Percentiles rank a stretch among this genome's conserved stretches.
Evolutionary conservation across 2,329 filamentous ascomycete species (phyloP).

Genomic region (Neofusicoccum sp.): DNA sequence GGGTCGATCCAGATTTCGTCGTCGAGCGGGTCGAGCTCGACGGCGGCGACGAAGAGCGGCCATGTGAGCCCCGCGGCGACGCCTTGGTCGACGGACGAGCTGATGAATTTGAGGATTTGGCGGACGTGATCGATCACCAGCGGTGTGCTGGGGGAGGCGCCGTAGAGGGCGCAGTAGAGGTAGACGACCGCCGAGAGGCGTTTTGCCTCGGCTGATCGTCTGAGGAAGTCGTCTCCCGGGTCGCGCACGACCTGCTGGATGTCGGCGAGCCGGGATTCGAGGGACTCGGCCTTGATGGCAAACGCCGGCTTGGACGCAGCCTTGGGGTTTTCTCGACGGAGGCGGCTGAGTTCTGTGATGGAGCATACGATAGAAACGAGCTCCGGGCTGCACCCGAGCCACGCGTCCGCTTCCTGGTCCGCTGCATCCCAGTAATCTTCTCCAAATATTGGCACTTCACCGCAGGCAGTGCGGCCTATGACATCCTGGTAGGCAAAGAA

Average conservation of each 20-base stretch:
- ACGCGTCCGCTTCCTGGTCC: constrained; percentile 41
- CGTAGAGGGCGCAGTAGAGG: constrained; percentile 46
- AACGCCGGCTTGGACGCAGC: constrained; percentile 23
- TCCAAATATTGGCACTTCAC: constrained; percentile 47
- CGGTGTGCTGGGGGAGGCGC: constrained; percentile 43
- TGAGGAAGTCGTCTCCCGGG: constrained; percentile 33
- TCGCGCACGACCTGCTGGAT: constrained; percentile 35
- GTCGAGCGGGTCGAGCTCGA: constrained; percentile 37
- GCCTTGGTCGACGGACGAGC: constrained; percentile 33
- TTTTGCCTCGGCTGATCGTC: constrained; percentile 43
- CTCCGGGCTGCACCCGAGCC: constrained; percentile 51
- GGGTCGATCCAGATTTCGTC: constrained; percentile 36
- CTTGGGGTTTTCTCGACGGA: constrained; percentile 23
- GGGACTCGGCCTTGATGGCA: constrained; percentile 32
- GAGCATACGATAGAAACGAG: constrained; percentile 48
- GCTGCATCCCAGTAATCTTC: constrained; percentile 47
- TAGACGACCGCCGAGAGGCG: constrained; percentile 47
- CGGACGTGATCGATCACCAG: constrained; percentile 26
- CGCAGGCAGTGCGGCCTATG: constrained; percentile 52
- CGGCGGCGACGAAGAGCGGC: constrained; percentile 46
- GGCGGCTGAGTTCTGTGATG: constrained; percentile 48
- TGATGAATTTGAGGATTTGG: constrained; percentile 36
- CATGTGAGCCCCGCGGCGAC: constrained; percentile 39
- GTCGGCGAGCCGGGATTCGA: constrained; percentile 34
- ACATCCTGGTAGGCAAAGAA: constrained; percentile 55